Conservation (phyloP, 805 yeast genomes). For the Grigorovia jiainica region DNA sequence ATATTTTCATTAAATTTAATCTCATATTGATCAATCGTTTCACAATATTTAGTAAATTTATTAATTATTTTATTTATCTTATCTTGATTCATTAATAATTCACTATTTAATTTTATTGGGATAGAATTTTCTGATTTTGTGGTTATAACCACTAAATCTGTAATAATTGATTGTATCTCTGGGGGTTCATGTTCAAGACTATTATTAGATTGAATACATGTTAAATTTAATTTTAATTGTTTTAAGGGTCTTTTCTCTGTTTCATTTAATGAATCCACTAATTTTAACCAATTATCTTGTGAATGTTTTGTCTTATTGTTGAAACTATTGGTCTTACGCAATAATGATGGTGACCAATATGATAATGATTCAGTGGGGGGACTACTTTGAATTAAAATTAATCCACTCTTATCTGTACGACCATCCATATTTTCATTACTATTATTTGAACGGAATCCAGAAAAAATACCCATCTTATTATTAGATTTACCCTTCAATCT, state of each 20-base stretch:
- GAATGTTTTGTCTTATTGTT: conserved; percentile 23
- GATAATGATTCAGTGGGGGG: conserved; percentile 28
- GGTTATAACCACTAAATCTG: conserved; percentile 27
- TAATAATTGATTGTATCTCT: conserved; percentile 16
- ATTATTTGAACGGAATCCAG: conserved; percentile 1
- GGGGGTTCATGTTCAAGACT: conserved; percentile 20
- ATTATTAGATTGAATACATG: conserved; percentile 23
- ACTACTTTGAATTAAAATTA: conserved; percentile 19
- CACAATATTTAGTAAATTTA: conserved; percentile 10
- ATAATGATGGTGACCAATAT: conserved; percentile 28
- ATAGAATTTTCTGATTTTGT: conserved; percentile 27
- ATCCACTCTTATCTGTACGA: conserved; percentile 17
- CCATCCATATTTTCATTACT: background rate
- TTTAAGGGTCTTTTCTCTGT: conserved; percentile 20
- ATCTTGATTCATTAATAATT: conserved; percentile 17
- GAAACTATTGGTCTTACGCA: conserved; percentile 25
- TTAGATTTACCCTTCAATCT: conserved; percentile 6
- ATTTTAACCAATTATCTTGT: conserved; percentile 23
- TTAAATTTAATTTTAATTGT: conserved; percentile 19
- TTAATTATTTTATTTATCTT: conserved; percentile 13
- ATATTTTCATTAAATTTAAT: conserved; percentile 14
- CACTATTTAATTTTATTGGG: conserved; percentile 32
- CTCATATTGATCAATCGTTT: conserved; percentile 7
- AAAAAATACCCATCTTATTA: conserved; percentile 1
- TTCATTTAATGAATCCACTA: conserved; percentile 17